Conservation (phyloP, 1,284 basidiomycete genomes). For the Waitea zeae region DNA sequence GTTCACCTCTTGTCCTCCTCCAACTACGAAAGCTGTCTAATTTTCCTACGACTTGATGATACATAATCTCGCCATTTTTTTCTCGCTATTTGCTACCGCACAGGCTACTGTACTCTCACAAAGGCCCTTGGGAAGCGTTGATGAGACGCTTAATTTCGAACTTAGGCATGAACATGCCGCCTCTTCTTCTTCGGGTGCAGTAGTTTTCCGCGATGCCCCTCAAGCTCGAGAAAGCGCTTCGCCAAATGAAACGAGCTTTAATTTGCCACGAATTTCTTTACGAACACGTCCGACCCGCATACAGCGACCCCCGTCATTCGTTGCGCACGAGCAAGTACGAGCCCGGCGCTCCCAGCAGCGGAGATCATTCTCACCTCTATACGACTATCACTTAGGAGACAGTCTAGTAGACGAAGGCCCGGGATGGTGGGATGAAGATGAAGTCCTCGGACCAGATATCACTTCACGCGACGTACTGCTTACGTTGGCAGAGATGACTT, state of each 20-base stretch:
- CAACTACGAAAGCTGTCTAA: background rate
- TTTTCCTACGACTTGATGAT: too few species aligned
- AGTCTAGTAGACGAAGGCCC: slow-evolving; percentile 30
- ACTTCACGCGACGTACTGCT: slow-evolving; percentile 64
- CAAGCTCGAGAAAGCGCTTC: too few species aligned
- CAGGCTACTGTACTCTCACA: too few species aligned
- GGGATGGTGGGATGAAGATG: slow-evolving; percentile 43
- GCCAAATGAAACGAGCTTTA: too few species aligned
- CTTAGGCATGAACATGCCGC: slow-evolving; percentile 52
- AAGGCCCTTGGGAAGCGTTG: too few species aligned
- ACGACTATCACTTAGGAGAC: slow-evolving; percentile 27
- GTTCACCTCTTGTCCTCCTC: too few species aligned
- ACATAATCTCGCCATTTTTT: too few species aligned
- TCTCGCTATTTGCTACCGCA: too few species aligned
- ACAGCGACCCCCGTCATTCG: background rate
- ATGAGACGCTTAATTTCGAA: slow-evolving; percentile 24
- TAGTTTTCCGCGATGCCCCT: slow-evolving; percentile 14
- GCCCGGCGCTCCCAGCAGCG: slow-evolving; percentile 21
- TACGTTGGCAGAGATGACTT: slow-evolving; percentile 85
- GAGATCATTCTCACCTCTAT: slow-evolving; percentile 29
- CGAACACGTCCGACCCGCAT: slow-evolving; percentile 3
- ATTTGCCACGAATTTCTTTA: too few species aligned
- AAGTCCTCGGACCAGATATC: slow-evolving; percentile 51
- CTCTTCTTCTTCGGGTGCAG: slow-evolving; percentile 34
- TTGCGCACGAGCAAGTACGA: slow-evolving; percentile 8